A percentile compares a stretch with the other conserved stretches of the same genome.
These are phyloP conservation scores for Dillenia turbinata DNA, from an alignment of 164 flowering plant genomes.

Conservation along the genomic window DNA sequence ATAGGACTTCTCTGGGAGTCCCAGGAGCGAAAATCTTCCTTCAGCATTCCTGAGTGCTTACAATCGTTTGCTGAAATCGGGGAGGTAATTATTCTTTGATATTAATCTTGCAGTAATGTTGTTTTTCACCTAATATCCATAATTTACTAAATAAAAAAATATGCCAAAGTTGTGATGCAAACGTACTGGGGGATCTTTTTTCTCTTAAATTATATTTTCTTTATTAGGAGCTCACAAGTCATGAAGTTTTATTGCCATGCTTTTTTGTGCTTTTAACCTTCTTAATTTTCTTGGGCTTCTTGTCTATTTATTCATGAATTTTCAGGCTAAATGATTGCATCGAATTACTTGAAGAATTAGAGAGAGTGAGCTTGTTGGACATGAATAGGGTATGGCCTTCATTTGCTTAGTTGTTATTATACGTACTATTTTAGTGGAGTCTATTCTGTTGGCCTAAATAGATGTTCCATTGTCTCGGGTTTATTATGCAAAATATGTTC, in stretches of 20 bases:
- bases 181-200: too few relatives aligned
- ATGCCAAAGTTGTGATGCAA: too few relatives aligned
- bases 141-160: neutral
- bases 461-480: constrained; percentile 40
- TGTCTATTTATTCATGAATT: constrained; percentile 8
- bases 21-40: constrained; percentile 16
- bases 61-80: constrained; percentile 50
- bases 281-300: constrained; percentile 2
- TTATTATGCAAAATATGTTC: constrained; percentile 51
- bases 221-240: neutral
- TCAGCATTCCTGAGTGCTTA: constrained; percentile 38
- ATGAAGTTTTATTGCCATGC: neutral
- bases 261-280: neutral
- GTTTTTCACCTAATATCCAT: neutral
- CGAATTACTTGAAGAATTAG: constrained; percentile 72
- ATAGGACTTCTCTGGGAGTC: constrained; percentile 14
- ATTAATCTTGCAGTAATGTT: neutral
- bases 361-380: constrained; percentile 55
- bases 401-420: constrained; percentile 2
- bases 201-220: neutral
- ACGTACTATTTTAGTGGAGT: neutral
- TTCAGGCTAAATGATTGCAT: constrained; percentile 69
- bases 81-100: constrained; percentile 43
- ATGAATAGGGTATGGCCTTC: constrained; percentile 62
- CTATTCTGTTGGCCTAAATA: neutral